A percentile compares a stretch with the other conserved stretches of the same genome.
Evolutionary conservation across 2,329 filamentous ascomycete species (phyloP).

Genomic region (Eurotiales sp.): DNA sequence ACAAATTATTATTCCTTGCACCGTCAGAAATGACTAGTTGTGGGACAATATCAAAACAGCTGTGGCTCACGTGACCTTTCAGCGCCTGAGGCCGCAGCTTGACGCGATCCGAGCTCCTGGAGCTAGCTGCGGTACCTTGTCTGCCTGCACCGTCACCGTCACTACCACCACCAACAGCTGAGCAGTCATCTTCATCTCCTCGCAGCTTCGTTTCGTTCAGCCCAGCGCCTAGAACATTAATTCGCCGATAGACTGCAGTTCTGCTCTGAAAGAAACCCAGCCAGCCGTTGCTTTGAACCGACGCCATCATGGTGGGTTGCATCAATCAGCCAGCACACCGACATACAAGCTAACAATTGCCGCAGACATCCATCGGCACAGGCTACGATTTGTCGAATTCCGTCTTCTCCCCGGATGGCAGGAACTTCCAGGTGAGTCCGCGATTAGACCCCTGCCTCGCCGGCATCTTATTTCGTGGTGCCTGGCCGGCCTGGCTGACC

Average conservation of each 20-base stretch:
- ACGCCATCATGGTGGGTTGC: constrained; percentile 9
- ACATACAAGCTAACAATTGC: neutral
- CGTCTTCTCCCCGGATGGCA: constrained; percentile 97
- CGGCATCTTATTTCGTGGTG: neutral
- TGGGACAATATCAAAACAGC: no score
- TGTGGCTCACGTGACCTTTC: constrained; percentile 4
- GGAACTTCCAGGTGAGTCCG: constrained; percentile 82
- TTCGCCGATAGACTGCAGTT: neutral
- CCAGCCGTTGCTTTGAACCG: neutral
- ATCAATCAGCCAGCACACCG: neutral
- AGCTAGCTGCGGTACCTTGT: no score
- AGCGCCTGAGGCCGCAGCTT: constrained; percentile 6
- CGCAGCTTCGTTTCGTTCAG: no score
- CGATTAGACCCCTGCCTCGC: neutral
- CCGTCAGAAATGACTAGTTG: no score
- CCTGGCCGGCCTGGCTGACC: no score
- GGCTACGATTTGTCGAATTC: constrained; percentile 99
- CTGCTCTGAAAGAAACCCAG: no score
- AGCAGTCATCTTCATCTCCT: no score
- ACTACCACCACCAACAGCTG: constrained; percentile 5
- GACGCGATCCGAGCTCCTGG: constrained; percentile 14
- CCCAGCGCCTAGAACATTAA: no score
- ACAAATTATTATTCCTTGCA: no score
- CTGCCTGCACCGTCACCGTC: no score
- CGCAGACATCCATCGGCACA: constrained; percentile 96